Evolutionary conservation across 2,329 filamentous ascomycete species (phyloP).

Genomic region (Colletotrichum godetiae): DNA sequence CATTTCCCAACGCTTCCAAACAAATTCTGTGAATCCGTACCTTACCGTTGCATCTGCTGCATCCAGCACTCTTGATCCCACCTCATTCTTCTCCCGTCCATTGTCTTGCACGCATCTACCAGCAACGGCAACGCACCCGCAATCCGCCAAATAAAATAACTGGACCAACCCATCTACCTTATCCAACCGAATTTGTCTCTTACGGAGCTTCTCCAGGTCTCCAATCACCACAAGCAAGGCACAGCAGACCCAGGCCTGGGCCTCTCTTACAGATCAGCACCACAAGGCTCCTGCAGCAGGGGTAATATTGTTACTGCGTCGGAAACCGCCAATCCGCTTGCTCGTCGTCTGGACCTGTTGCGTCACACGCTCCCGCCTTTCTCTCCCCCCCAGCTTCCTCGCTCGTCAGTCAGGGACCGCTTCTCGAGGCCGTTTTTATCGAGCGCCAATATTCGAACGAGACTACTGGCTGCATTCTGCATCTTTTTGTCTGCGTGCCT

Average conservation of each 20-base stretch:
- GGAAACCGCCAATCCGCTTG: conserved; percentile 23
- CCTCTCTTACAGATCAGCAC: conserved; percentile 20
- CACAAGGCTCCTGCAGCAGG: conserved; percentile 26
- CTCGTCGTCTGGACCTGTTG: conserved; percentile 16
- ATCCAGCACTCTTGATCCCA: neutral
- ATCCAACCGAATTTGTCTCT: neutral
- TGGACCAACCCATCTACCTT: neutral
- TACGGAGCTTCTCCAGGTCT: neutral
- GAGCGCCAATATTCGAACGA: conserved; percentile 6
- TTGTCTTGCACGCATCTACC: neutral
- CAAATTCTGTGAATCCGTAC: neutral
- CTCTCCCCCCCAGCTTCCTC: conserved; percentile 15
- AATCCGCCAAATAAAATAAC: neutral
- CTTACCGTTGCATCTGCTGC: neutral
- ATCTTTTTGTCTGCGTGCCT: neutral
- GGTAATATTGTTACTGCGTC: neutral
- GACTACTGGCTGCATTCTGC: neutral
- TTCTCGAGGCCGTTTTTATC: neutral
- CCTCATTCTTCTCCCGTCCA: neutral
- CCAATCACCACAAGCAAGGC: conserved; percentile 20
- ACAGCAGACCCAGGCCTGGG: conserved; percentile 13
- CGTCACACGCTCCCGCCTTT: conserved; percentile 18
- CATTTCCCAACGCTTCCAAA: neutral
- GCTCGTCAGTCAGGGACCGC: conserved; percentile 12
- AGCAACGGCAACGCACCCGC: neutral